These are phyloP conservation scores for Monosporascus sp. DNA, from an alignment of 2,329 filamentous ascomycete species.

Conservation along the genomic window DNA sequence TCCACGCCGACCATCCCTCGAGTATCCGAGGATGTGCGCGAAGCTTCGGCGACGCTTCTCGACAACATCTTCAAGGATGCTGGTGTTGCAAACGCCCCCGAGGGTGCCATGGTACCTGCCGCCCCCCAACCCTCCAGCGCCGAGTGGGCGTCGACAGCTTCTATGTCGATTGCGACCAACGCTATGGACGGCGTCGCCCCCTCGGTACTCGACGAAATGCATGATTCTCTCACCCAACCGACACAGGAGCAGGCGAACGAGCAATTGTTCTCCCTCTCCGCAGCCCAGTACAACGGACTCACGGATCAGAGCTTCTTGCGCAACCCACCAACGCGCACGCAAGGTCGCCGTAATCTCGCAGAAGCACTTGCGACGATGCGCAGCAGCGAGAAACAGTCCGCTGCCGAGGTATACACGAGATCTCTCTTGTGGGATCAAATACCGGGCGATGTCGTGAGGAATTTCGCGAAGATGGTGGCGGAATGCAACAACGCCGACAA, in stretches of 20 bases:
- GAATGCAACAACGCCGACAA: constrained; percentile 55
- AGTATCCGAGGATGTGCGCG: constrained; percentile 75
- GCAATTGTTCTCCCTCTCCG: constrained; percentile 79
- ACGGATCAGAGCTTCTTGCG: constrained; percentile 69
- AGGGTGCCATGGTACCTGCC: constrained; percentile 35
- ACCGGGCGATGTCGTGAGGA: constrained; percentile 81
- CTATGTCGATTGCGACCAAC: constrained; percentile 35
- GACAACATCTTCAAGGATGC: constrained; percentile 80
- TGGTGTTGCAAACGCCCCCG: constrained; percentile 48
- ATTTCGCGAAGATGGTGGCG: constrained; percentile 87
- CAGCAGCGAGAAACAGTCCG: constrained; percentile 62
- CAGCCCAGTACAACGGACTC: constrained; percentile 83
- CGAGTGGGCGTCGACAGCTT: constrained; percentile 37
- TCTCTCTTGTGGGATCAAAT: constrained; percentile 94
- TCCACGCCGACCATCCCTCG: constrained; percentile 65
- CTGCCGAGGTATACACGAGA: constrained; percentile 86
- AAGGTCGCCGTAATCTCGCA: constrained; percentile 68
- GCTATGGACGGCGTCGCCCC: constrained; percentile 47
- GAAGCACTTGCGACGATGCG: constrained; percentile 79
- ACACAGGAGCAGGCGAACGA: constrained; percentile 82
- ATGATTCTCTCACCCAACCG: constrained; percentile 65
- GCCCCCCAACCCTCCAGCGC: constrained; percentile 49
- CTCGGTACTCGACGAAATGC: constrained; percentile 60
- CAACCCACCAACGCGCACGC: constrained; percentile 45
- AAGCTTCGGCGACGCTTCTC: constrained; percentile 70